Percentiles rank a stretch among this genome's conserved stretches.
These are phyloP conservation scores for Camelina neglecta DNA, from an alignment of 345 rosid species.

Conservation along the genomic window DNA sequence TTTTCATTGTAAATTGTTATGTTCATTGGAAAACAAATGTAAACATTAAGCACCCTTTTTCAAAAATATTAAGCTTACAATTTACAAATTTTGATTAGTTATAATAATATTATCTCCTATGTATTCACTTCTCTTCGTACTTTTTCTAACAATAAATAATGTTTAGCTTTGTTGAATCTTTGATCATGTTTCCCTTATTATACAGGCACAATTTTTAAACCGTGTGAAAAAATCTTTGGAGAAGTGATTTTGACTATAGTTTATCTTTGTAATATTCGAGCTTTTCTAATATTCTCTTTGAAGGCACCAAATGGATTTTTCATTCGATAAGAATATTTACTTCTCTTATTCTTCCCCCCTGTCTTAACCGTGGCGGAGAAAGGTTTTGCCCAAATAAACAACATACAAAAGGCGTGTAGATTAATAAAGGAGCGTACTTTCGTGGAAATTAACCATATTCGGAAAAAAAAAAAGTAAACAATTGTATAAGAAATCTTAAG, in stretches of 20 bases:
- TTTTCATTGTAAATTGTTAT: constrained; percentile 2
- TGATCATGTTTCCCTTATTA: too few species aligned
- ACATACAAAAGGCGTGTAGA: neutral
- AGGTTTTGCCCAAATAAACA: neutral
- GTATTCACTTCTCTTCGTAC: neutral
- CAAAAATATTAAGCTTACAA: neutral
- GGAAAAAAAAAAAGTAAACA: neutral
- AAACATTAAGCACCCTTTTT: too few species aligned
- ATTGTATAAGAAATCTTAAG: neutral
- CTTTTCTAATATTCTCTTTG: constrained; percentile 42
- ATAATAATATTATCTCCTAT: neutral
- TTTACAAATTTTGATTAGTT: neutral
- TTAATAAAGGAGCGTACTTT: neutral
- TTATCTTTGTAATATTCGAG: constrained; percentile 40
- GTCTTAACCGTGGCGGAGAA: constrained; percentile 11
- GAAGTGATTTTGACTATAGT: constrained; percentile 22
- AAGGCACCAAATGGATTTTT: constrained; percentile 32
- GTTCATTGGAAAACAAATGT: neutral
- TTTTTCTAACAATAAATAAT: neutral
- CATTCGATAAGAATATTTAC: constrained; percentile 40
- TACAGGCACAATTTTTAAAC: neutral
- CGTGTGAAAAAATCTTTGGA: constrained; percentile 13
- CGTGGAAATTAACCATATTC: neutral
- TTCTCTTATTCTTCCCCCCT: constrained; percentile 29
- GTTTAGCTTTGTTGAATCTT: neutral